phyloP scores from a whole-genome alignment of 2,329 filamentous ascomycete species.

The Fusarium lateritium region DNA sequence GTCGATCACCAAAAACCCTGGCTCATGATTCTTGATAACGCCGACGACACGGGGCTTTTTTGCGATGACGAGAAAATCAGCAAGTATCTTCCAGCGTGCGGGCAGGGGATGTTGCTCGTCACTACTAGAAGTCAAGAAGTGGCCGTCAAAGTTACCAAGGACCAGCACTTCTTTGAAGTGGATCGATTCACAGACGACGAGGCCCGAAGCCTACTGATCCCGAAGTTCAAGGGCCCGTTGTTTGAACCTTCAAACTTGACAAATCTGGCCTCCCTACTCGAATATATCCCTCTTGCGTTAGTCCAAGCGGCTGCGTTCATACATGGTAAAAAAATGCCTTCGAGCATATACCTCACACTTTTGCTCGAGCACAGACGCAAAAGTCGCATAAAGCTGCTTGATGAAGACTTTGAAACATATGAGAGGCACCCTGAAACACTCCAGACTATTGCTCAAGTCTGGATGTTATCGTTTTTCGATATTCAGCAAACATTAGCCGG shows the following conservation, averaged over 20 bases:
- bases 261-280: background rate
- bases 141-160: background rate
- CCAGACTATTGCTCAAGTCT: background rate
- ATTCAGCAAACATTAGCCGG: background rate
- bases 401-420: background rate
- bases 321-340: background rate
- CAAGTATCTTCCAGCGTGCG: background rate
- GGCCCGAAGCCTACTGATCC: background rate
- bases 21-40: background rate
- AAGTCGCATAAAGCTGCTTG: background rate
- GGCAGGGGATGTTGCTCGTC: background rate
- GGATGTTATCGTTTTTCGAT: background rate
- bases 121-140: background rate
- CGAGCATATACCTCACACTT: background rate
- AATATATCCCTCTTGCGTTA: background rate
- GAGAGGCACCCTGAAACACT: background rate
- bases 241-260: too few species aligned
- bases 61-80: background rate
- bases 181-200: background rate
- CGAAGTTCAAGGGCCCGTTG: background rate
- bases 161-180: background rate
- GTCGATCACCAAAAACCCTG: background rate
- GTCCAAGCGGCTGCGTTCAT: background rate
- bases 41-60: background rate
- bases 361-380: accelerated